Base-by-base conservation (phyloP, 75 land plant genomes). In the Chamaecyparis obtusa region DNA sequence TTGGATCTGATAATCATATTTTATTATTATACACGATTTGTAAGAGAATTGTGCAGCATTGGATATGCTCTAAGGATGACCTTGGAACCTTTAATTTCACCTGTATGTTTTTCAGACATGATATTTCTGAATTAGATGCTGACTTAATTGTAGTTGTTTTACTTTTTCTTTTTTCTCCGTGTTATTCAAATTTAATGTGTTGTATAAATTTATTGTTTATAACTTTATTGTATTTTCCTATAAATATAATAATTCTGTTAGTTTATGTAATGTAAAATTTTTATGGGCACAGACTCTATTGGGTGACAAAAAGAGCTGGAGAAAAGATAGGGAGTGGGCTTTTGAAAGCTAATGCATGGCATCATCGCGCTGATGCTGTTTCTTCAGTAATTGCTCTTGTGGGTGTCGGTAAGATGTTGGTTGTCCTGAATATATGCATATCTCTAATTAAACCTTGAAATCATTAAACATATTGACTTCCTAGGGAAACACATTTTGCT, bases 331-430 rank as follows among this genome's bases (percentile, higher is more conserved):
- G 95, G 51, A 98, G 99, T 90, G 95, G 93, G 86, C 87, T 98
- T 75, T 90, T 98, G 93, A 95, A 91, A 87, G 99, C 99, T 81
- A 98, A 95, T 95, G 99, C 99, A 78, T 98, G 99, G 99, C 99
- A 98, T 89, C 99, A 98, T 87, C 96, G 99, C 83, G 95, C 97
- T 87, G 99, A 98, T 94, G 99, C 99, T 67, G 86, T 98, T n/a
- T 98, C 99, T 55, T 98, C 99, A 30, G 90, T 98, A 30, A 94
- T 98, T 91, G 99, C 99, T 85, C 97, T 98, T 82, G 74, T 98
- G 87, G 99, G 99, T 85, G 97, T 98, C 87, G 99, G 99, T 95
- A 91, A 89, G 96, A 33, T 79, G 49, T 86, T 88, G 13, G 56
- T 35, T 43, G 33, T 86, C 85, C 55, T 84, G 15, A 33, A 75